These are phyloP conservation scores for Arthrobotrys megalospora DNA, from an alignment of 2,329 filamentous ascomycete genomes.

Conservation along the genomic window DNA sequence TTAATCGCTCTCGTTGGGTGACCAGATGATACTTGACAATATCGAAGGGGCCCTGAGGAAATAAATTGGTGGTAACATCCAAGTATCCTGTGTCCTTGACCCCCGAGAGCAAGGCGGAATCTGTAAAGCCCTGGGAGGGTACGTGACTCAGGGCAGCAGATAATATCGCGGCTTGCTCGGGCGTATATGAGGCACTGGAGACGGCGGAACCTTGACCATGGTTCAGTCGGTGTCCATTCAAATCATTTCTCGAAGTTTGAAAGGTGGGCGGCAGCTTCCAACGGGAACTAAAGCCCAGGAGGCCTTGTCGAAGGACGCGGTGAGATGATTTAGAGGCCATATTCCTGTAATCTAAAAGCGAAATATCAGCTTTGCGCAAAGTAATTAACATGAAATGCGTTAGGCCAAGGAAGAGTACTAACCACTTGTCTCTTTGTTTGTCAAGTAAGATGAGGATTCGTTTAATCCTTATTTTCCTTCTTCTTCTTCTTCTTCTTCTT, in stretches of 20 bases:
- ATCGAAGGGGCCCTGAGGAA: conserved; percentile 84
- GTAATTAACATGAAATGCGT: conserved; percentile 29
- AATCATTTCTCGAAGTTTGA: conserved; percentile 16
- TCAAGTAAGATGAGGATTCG: neutral
- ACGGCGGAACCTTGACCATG: conserved; percentile 61
- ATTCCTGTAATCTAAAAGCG: conserved; percentile 39
- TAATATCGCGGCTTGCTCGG: conserved; percentile 82
- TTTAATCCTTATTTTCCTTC: conserved; percentile 4
- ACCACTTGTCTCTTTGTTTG: conserved; percentile 7
- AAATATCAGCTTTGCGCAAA: conserved; percentile 29
- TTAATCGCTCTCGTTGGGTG: conserved; percentile 71
- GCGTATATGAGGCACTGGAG: conserved; percentile 75
- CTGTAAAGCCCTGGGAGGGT: conserved; percentile 85
- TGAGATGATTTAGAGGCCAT: conserved; percentile 45
- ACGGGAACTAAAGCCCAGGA: conserved; percentile 26
- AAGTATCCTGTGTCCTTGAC: conserved; percentile 88
- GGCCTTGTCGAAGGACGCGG: conserved; percentile 33
- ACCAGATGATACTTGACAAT: conserved; percentile 84
- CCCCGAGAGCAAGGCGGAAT: conserved; percentile 79
- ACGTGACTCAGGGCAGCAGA: conserved; percentile 84
- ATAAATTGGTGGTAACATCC: conserved; percentile 85
- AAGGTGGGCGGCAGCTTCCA: conserved; percentile 27
- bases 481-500: too few relatives aligned
- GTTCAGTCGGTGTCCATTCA: conserved; percentile 42
- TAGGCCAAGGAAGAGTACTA: conserved; percentile 13